phyloP scores from a whole-genome alignment of 352 stramenopile species.

The Pythium sukuiense region DNA sequence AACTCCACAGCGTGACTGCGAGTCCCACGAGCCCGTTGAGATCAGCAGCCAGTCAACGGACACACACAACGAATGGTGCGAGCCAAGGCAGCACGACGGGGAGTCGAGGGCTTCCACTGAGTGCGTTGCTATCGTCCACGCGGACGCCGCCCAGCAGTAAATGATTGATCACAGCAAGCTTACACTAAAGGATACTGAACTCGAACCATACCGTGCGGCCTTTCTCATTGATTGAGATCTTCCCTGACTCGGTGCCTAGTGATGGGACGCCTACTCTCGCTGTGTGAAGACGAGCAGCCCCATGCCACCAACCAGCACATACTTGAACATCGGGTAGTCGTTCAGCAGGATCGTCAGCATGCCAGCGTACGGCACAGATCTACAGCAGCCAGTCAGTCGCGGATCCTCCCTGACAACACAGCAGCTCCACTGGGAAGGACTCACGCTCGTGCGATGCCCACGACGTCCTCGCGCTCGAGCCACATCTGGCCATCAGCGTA shows the following conservation, averaged over 20 bases:
- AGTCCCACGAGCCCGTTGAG: slow-evolving; percentile 14
- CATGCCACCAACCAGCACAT: slow-evolving; percentile 76
- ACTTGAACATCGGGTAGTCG: slow-evolving; percentile 98
- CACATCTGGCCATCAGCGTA: slow-evolving; percentile 98
- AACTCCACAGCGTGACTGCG: slow-evolving; percentile 20
- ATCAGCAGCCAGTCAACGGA: background rate
- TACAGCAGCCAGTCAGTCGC: slow-evolving; percentile 16
- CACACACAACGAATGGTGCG: background rate
- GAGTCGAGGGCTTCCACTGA: slow-evolving; percentile 5
- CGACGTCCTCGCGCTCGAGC: slow-evolving; percentile 97
- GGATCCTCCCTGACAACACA: background rate
- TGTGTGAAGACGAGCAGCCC: slow-evolving; percentile 81
- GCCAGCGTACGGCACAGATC: slow-evolving; percentile 96
- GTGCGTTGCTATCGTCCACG: slow-evolving; percentile 8
- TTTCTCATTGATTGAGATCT: background rate
- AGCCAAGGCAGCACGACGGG: background rate
- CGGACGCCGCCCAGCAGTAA: background rate
- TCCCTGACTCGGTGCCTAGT: background rate
- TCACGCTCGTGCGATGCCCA: slow-evolving; percentile 93
- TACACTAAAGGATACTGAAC: background rate
- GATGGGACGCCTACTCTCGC: slow-evolving; percentile 45
- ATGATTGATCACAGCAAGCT: background rate
- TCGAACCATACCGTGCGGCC: background rate
- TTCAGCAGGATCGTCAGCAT: slow-evolving; percentile 99
- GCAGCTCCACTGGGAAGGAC: slow-evolving; percentile 22